Base-by-base conservation (phyloP, 768 basidiomycete genomes). In the Boletellus ananas region DNA sequence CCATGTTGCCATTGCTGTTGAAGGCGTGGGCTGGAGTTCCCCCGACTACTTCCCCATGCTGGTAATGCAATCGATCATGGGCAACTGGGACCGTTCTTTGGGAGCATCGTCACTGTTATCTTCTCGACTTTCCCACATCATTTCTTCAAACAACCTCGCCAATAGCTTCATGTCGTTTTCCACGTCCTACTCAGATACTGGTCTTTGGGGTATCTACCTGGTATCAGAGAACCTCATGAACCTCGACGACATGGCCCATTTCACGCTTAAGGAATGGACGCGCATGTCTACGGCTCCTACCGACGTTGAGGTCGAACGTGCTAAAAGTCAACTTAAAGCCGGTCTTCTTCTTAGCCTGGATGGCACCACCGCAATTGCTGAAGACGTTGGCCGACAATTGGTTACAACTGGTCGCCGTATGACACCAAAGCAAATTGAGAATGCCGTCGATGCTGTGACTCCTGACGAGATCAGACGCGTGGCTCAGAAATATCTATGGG, bases 131-230 rank as follows among this genome's bases (percentile, higher is more conserved):
- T 90, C 89, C 21, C 88, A 94, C 70, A 87, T 93, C 69, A 79
- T 98, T 62, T 90, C 92, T 34, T 76, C 79, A 47, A 85, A 97
- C 80, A 90, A 91, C 78, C 91, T 98, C 66, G 96, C 96, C 64
- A 99, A 98, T 78, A 92, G 88, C 51, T 99, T 90, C 87, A 95
- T 97, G 91, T 91, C 89, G 46, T 99, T 98, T 85, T 95, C 93
- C 16, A 98, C 95, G 2, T 92, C 89, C 6, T 99, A 99, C 77
- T 93, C 94, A 6, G 96, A 99, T 71, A 98, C 94, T 17, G 96
- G 96, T 50, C 83, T 98, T 31, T 99, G 95, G 96, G 95, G 95
- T 61, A 92, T 97, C 71, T 98, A 99, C 78, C 74, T 96, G 47
- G 91, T 94, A 51, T 84, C 90, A 16, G 96, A 99, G 79, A 97